Percentiles rank a stretch among this genome's conserved stretches.
Evolutionary conservation across 306 rosid genomes (phyloP).

Genomic region (Medicago arabica): DNA sequence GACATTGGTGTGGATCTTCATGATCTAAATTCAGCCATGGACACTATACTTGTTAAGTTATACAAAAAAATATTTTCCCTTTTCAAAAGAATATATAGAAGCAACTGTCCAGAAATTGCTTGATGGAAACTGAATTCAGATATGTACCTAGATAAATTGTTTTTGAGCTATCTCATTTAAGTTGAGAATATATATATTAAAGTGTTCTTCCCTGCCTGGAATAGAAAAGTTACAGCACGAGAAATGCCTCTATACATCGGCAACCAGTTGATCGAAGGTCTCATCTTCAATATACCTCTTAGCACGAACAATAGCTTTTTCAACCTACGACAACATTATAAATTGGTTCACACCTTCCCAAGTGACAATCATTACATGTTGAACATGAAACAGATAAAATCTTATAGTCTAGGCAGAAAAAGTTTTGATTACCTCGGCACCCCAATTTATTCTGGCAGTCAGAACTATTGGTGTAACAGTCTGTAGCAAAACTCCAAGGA

Average conservation of each 20-base stretch:
- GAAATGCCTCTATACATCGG: slow-evolving; percentile 19
- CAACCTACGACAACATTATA: slow-evolving; percentile 51
- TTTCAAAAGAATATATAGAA: too few relatives aligned
- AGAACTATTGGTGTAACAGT: slow-evolving; percentile 60
- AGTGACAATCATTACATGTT: neutral
- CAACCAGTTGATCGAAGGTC: slow-evolving; percentile 40
- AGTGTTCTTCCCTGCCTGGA: neutral
- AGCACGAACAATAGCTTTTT: slow-evolving; percentile 54
- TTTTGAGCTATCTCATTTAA: neutral
- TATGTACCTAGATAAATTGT: neutral
- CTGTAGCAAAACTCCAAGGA: slow-evolving; percentile 71
- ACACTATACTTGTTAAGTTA: too few relatives aligned
- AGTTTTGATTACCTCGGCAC: slow-evolving; percentile 55
- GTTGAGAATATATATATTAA: neutral
- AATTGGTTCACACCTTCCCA: too few relatives aligned
- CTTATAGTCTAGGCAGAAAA: neutral
- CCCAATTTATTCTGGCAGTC: slow-evolving; percentile 70
- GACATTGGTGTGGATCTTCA: too few relatives aligned
- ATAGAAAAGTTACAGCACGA: neutral
- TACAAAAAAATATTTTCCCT: too few relatives aligned
- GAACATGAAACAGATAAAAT: neutral
- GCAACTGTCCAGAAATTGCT: neutral
- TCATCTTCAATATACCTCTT: slow-evolving; percentile 55
- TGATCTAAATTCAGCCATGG: too few relatives aligned
- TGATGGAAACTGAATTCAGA: neutral